Evolutionary conservation across 129 eudicot species (phyloP).

Genomic region (Tagetes erecta): DNA sequence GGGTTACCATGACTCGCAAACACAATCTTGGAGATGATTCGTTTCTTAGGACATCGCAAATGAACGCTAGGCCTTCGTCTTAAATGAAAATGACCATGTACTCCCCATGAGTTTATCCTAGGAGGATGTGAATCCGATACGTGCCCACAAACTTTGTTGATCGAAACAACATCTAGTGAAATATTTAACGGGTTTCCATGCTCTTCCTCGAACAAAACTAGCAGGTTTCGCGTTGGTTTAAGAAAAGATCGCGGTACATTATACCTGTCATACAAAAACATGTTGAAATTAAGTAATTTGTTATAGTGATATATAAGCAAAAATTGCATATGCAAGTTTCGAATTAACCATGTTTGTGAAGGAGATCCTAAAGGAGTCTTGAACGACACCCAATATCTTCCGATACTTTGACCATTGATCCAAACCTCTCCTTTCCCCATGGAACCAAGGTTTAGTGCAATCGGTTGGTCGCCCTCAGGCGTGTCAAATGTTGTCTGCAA

Average conservation of each 20-base stretch:
- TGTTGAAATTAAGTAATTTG: not conserved
- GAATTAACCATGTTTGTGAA: constrained; percentile 64
- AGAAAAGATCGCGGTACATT: constrained; percentile 78
- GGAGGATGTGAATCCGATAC: constrained; percentile 43
- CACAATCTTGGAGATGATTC: constrained; percentile 45
- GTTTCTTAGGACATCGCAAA: constrained; percentile 52
- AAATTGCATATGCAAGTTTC: not conserved
- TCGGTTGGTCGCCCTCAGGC: constrained; percentile 55
- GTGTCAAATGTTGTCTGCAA: constrained; percentile 64
- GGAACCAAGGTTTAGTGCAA: constrained; percentile 68
- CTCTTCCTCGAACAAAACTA: constrained; percentile 82
- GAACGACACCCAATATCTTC: constrained; percentile 85
- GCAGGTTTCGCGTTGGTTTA: constrained; percentile 49
- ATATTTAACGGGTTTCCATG: constrained; percentile 54
- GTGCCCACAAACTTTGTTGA: constrained; percentile 50
- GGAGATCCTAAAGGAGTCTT: constrained; percentile 54
- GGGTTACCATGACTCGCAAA: constrained; percentile 77
- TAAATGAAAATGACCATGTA: constrained; percentile 26
- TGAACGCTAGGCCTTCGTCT: constrained; percentile 41
- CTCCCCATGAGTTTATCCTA: constrained; percentile 33
- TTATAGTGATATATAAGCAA: not conserved
- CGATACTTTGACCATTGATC: constrained; percentile 88
- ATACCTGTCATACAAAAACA: constrained; percentile 45
- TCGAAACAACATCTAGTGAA: constrained; percentile 56
- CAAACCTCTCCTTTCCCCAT: constrained; percentile 98